Base-by-base conservation (phyloP, 179 eudicot genomes). In the Silene coronaria region DNA sequence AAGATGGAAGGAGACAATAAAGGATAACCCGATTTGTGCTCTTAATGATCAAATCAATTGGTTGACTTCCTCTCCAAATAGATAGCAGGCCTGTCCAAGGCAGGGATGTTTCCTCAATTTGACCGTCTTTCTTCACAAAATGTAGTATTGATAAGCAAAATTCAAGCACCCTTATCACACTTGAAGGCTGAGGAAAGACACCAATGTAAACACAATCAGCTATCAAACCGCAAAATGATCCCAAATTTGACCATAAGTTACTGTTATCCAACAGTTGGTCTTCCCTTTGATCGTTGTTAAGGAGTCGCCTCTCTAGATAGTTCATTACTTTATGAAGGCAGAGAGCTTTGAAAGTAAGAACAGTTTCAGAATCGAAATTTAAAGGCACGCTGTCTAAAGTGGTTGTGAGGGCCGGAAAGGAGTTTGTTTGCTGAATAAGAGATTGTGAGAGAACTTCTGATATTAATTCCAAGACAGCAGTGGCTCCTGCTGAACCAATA, bases 181-280 rank as follows among this genome's bases (percentile, higher is more conserved):
- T 82, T 61, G 82, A 86, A 45, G 96, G 88, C 84, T 84, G 90
- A 53, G 96, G 90, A 78, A 91, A 93, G 62, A 89, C 96, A 77
- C 98, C 93, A 89, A 93, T 88, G 72, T 91, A 91, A 14, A 83
- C 93, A 60, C 96, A 91, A 76, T 93, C 98, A 27, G 90, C 97
- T 46, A 91, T 82, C 84, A 93, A 73, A 84, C 87, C 87, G 75
- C 97, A 93, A 46, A 93, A 78, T 45, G 97, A 88, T 80, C 91
- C 98, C 72, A 93, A 78, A 83, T 93, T 93, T 16, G 83, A 69
- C 73, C 97, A 86, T 91, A 96, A 87, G 10, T 88, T 85, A 75
- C 32, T 78, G 81, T 88, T 86, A 80, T 91, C 98, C 79, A 90
- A 83, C 80, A 80, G 88, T 76, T 85, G 88, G 73, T 85, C 87